Base-by-base conservation (phyloP, 768 basidiomycete genomes). In the Cytidiella melzeri region DNA sequence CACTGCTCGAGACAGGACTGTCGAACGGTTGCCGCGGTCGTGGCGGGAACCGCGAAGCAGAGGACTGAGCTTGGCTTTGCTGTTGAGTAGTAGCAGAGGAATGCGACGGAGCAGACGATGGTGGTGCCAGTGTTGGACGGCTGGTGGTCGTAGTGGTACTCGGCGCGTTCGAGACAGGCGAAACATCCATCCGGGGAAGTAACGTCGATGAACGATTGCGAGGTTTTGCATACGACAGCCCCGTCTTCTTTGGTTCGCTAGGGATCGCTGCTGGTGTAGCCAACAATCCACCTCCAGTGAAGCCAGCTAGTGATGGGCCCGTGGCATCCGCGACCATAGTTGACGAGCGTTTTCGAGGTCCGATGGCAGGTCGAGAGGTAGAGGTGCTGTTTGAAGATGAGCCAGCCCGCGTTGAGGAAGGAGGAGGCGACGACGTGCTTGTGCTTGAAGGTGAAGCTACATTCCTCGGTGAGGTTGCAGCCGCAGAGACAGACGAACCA, bases 281-380 rank as follows among this genome's bases (percentile, higher is more conserved):
- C 3, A 61, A 47, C 3, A 61, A 50, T 2, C 62, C 62, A 10
- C 55, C 52, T 13, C 60, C 60, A 11, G 60, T 61, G 59, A 64
- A 61, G 9, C 60, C 62, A 34, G 51, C 53, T 7, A 52, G 36
- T n/a, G 27, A 39, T 13, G 39, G 37, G 19, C 50, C 13, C 12
- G 54, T 52, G 9, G 41, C 47, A 11, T 57, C 45, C 1, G 53
- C 48, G 3, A 64, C 48, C 27, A 64, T 55, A 2, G 59, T 58
- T 5, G 58, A 51, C 9, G 53, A 50, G 3, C 52, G 47, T 28
- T 54, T 45, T 4, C 40, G 50, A 23, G 38, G n/a, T 27, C 43
- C 42, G 5, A 21, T 26, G 15, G 41, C 13, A 23, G 47, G 48
- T 12, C 48, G 43, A 18, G 50, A 20, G 1, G 37, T n/a, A 4